Evolutionary conservation across 2,329 filamentous ascomycete genomes (phyloP), one percentile per base, ranked within the genome.

Genomic region (Colletotrichum tamarilloi): DNA sequence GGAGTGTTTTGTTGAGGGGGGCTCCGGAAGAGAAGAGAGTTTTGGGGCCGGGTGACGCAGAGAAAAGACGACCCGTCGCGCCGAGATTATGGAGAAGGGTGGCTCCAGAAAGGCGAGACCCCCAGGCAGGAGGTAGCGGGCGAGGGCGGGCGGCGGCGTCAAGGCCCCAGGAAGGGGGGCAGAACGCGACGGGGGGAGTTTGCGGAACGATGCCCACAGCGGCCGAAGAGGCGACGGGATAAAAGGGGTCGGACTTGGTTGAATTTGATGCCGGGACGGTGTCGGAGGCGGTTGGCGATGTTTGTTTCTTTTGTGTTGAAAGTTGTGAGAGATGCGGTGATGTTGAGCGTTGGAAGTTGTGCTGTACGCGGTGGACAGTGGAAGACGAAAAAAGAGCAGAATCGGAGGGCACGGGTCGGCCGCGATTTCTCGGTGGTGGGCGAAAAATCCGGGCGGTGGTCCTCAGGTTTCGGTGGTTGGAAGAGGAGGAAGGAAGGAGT

Each of bases 1-100:
- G 56, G 67, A 62, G 67, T 72, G 69, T 74, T 64, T 74, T 75
- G 72, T 75, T 74, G 72, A 74, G 73, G 74, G 74, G 68, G 74
- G 64, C 64, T 67, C 67, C 67, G 72, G 74, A 68, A 72, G 72
- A 73, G 69, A 73, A 68, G 65, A 73, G 70, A 70, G 70, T 73
- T 73, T 73, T 73, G 70, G 70, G 66, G 70, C 70, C 70, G 70
- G 70, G 70, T 70, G 70, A 73, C 66, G 70, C 70, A 73, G 67
- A 73, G 66, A 69, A 73, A 69, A 73, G 70, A 73, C 67, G 70
- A 73, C 70, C 70, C 70, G 70, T 73, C 70, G 70, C 70, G 70
- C 70, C 70, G 70, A 73, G 70, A 73, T 73, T 73, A 73, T 73
- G 70, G 70, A 60, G 38, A 68, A 72, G 69, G 69, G 70, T 73